Conservation (phyloP, 1,284 basidiomycete genomes). For the Wallemia mellicola region DNA sequence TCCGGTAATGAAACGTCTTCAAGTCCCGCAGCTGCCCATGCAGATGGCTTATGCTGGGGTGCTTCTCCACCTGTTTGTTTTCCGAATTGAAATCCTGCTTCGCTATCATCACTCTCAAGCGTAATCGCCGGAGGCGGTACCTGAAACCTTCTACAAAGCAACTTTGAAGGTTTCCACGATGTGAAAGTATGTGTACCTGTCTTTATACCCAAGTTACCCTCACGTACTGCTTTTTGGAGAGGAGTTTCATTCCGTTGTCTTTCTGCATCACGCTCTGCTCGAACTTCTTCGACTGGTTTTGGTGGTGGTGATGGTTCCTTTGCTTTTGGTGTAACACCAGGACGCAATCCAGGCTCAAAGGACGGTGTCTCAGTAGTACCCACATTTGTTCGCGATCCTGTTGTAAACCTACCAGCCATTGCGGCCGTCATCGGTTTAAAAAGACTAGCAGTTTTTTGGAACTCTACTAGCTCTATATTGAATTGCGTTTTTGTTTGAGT, state of each 20-base stretch:
- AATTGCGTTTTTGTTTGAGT: constrained; percentile 15
- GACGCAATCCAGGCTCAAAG: constrained; percentile 32
- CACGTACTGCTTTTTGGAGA: constrained; percentile 42
- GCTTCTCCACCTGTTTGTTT: constrained; percentile 2
- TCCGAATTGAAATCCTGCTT: constrained; percentile 6
- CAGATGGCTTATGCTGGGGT: constrained; percentile 3
- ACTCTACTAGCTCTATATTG: constrained; percentile 40
- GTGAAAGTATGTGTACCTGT: constrained; percentile 26
- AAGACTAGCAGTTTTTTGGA: constrained; percentile 52
- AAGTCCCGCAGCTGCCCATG: not conserved
- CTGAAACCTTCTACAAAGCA: constrained; percentile 83
- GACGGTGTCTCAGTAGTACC: constrained; percentile 27
- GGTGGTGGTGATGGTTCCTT: constrained; percentile 5
- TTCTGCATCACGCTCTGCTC: constrained; percentile 13
- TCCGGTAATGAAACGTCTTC: constrained; percentile 1
- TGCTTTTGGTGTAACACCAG: constrained; percentile 20
- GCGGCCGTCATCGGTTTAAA: constrained; percentile 76
- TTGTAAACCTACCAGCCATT: constrained; percentile 76
- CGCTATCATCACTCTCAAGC: constrained; percentile 9
- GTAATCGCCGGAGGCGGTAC: constrained; percentile 50
- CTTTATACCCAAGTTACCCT: constrained; percentile 48
- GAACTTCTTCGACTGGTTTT: constrained; percentile 12
- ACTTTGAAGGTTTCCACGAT: constrained; percentile 48
- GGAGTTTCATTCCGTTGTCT: constrained; percentile 25
- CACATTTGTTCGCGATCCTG: constrained; percentile 30